Evolutionary conservation across 73 alveolate genomes (phyloP).

Genomic region (Paramecium octaurelia): DNA sequence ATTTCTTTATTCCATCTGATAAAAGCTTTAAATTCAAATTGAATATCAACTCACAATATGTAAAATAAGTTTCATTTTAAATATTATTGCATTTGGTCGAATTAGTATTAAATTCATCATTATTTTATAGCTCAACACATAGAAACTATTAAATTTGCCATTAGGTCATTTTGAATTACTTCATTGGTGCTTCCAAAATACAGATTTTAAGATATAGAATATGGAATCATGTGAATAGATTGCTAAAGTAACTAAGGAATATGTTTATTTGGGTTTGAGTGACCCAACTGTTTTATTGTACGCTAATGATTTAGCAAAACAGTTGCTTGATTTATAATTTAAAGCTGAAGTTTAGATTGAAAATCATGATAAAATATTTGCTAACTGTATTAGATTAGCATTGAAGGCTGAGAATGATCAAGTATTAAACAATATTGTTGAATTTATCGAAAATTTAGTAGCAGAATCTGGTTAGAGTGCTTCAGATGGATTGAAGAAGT

Average conservation of each 20-base stretch:
- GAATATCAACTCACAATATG: not conserved
- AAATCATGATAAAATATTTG: conserved; percentile 30
- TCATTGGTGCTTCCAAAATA: conserved; percentile 37
- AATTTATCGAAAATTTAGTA: conserved; percentile 5
- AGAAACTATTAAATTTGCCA: conserved; percentile 6
- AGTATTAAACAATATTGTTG: not conserved
- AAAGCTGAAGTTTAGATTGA: conserved; percentile 41
- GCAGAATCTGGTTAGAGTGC: not conserved
- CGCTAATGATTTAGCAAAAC: not conserved
- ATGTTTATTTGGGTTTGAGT: conserved; percentile 31
- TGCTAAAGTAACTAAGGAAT: conserved; percentile 49
- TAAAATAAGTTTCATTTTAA: not conserved
- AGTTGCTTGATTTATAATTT: conserved; percentile 39
- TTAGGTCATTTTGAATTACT: conserved; percentile 45
- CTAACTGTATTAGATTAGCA: not conserved
- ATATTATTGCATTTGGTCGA: not conserved
- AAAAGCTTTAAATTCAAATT: conserved; percentile 27
- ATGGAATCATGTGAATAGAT: conserved; percentile 60
- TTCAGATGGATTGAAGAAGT: conserved; percentile 15
- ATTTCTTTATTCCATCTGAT: conserved; percentile 35
- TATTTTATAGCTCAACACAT: not conserved
- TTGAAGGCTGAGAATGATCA: not conserved
- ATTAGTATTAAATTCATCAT: not conserved
- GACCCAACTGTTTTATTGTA: conserved; percentile 19
- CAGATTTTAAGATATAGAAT: conserved; percentile 49